phyloP scores from a whole-genome alignment of 331 rosid species.

The Telfairia occidentalis region DNA sequence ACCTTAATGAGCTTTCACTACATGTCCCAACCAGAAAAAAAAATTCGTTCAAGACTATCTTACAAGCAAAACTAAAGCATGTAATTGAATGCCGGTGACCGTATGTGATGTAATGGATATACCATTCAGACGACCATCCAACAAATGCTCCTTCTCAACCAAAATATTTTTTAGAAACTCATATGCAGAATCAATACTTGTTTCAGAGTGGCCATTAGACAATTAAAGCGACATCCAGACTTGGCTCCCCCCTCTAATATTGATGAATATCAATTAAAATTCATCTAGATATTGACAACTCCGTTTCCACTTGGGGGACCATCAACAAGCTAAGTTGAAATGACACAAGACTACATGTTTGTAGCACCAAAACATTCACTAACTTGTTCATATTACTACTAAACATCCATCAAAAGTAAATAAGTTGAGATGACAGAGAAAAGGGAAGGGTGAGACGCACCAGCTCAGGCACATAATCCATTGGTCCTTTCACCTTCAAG shows the following conservation, averaged over 20 bases:
- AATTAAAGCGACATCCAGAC: not conserved
- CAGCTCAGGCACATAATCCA: slow-evolving; percentile 87
- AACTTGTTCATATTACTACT: not conserved
- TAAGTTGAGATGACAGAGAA: not conserved
- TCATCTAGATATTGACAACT: not conserved
- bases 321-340: not conserved
- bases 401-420: not conserved
- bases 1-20: not conserved
- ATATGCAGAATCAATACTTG: not conserved
- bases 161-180: not conserved
- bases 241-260: not conserved
- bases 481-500: slow-evolving; percentile 79
- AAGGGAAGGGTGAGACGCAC: slow-evolving; percentile 31
- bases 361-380: not conserved
- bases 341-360: not conserved
- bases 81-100: not conserved
- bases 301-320: not conserved
- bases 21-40: not conserved
- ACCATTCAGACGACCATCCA: not conserved
- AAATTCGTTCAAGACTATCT: not conserved
- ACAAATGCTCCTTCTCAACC: not conserved
- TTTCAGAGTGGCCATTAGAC: not conserved
- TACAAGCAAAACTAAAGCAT: not conserved
- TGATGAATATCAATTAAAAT: not conserved
- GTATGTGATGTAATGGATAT: not conserved